phyloP scores from a whole-genome alignment of 306 rosid genomes.

The Clitoria ternatea region DNA sequence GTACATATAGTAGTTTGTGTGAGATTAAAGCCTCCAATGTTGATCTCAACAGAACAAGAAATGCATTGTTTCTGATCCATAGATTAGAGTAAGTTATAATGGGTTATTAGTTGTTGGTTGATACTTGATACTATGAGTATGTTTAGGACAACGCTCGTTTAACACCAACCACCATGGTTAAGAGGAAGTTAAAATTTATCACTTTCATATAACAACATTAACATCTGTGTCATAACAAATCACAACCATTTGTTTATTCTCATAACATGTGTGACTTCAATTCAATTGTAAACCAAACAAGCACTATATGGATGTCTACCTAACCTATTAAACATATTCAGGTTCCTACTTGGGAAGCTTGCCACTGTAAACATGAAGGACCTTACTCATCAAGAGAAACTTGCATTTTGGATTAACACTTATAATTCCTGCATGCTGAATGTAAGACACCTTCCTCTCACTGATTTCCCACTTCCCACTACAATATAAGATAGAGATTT shows the following conservation, averaged over 20 bases:
- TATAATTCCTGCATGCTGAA: conserved; percentile 77
- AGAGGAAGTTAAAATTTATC: no score
- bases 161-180: no score
- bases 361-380: conserved; percentile 58
- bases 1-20: conserved; percentile 49
- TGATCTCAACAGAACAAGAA: conserved; percentile 50
- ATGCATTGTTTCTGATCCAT: conserved; percentile 44
- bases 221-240: no score
- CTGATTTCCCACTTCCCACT: background rate
- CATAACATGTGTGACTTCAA: no score
- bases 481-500: background rate
- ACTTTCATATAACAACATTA: no score
- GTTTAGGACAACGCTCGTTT: no score
- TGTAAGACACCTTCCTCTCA: conserved; percentile 37
- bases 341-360: conserved; percentile 53
- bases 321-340: conserved; percentile 17
- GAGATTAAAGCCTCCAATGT: conserved; percentile 49
- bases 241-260: no score
- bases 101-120: background rate
- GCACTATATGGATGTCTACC: no score
- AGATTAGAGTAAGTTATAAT: conserved; percentile 55
- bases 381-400: conserved; percentile 64
- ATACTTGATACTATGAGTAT: background rate
- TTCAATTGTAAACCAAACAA: no score
- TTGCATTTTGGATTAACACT: conserved; percentile 36